Conservation (phyloP, 2,329 filamentous ascomycete species). For the Colletotrichum magnum region DNA sequence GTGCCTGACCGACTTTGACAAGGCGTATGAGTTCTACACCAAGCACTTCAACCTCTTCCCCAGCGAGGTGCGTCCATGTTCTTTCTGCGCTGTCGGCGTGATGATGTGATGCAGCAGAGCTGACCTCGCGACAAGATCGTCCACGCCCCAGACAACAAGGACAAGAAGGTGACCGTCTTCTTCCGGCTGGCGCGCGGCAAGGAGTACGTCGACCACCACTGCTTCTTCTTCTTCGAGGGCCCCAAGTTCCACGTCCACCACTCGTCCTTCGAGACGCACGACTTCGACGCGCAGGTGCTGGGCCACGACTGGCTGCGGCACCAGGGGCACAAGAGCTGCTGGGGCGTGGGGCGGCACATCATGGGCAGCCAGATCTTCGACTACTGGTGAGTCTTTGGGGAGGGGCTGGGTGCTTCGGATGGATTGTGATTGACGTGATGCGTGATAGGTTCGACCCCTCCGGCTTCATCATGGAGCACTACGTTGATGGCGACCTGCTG, state of each 20-base stretch:
- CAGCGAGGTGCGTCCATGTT: too few relatives aligned
- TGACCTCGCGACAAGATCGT: constrained; percentile 42
- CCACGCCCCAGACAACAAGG: constrained; percentile 37
- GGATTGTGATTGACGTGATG: background rate
- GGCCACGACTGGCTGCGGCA: constrained; percentile 78
- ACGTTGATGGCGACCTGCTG: constrained; percentile 78
- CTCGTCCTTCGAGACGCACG: constrained; percentile 78
- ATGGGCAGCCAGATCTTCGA: constrained; percentile 78
- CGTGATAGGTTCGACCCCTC: constrained; percentile 69
- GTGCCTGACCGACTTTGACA: constrained; percentile 65
- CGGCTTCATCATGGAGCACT: constrained; percentile 77
- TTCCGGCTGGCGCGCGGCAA: constrained; percentile 60
- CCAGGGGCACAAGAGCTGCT: constrained; percentile 75
- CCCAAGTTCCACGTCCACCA: constrained; percentile 73
- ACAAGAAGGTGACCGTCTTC: constrained; percentile 60
- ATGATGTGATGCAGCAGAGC: too few relatives aligned
- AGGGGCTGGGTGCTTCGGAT: too few relatives aligned
- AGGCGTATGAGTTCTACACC: constrained; percentile 64
- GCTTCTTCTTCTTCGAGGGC: constrained; percentile 65
- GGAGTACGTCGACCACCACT: constrained; percentile 65
- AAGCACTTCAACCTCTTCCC: constrained; percentile 65
- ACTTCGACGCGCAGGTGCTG: constrained; percentile 78
- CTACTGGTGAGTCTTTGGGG: constrained; percentile 48
- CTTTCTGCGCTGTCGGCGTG: too few relatives aligned
- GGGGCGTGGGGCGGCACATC: constrained; percentile 80